Conservation (phyloP, 768 basidiomycete genomes). For the Boletus barrowsii region DNA sequence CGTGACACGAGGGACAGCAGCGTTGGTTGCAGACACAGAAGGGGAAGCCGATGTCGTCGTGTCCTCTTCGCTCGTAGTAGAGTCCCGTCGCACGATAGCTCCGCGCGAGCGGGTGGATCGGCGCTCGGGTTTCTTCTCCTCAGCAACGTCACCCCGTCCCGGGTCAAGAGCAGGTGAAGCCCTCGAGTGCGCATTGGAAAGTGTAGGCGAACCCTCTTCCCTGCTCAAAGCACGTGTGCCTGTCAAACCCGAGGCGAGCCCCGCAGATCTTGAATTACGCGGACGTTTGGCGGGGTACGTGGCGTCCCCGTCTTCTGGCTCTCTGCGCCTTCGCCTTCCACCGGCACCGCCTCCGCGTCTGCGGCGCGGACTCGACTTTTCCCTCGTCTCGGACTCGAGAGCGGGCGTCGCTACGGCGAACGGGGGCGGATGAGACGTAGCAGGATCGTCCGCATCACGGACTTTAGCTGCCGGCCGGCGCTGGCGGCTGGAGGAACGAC, state of each 20-base stretch:
- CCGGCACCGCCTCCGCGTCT: constrained; percentile 38
- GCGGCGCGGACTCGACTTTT: constrained; percentile 51
- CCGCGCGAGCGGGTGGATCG: constrained; percentile 48
- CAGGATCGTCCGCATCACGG: constrained; percentile 44
- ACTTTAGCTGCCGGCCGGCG: constrained; percentile 49
- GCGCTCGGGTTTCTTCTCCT: constrained; percentile 35
- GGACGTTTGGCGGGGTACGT: constrained; percentile 72
- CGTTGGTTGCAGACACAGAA: constrained; percentile 30
- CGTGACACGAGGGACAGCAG: constrained; percentile 1
- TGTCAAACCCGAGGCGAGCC: constrained; percentile 13
- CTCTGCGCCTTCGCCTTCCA: constrained; percentile 55
- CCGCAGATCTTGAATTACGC: constrained; percentile 46
- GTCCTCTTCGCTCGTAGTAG: constrained; percentile 48
- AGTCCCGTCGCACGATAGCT: constrained; percentile 42
- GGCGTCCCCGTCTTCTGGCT: constrained; percentile 58
- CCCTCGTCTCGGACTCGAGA: constrained; percentile 34
- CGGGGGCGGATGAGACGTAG: constrained; percentile 6
- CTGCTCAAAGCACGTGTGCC: constrained; percentile 23
- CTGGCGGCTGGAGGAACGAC: constrained; percentile 43
- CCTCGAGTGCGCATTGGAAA: constrained; percentile 26
- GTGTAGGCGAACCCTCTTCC: constrained; percentile 45
- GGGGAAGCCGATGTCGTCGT: constrained; percentile 35
- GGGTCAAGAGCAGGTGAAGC: constrained; percentile 22
- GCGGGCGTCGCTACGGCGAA: constrained; percentile 2
- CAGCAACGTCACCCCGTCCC: constrained; percentile 8